Conservation (phyloP, 2,329 filamentous ascomycete genomes). For the Diplocarpon rosae region DNA sequence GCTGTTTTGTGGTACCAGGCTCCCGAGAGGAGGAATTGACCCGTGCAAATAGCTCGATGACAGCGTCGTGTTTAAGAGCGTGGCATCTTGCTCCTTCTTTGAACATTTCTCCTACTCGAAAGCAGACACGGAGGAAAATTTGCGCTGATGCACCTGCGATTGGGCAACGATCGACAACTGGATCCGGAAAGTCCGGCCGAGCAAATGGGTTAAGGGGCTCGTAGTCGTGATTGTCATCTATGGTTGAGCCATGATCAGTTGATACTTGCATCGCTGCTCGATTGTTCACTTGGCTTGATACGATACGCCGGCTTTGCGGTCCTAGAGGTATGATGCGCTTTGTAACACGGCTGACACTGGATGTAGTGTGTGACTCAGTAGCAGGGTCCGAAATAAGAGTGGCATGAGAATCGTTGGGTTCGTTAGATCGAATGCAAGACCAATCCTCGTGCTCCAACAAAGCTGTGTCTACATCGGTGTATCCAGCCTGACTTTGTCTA, state of each 20-base stretch:
- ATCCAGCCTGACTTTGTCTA: slow-evolving; percentile 5
- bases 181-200: slow-evolving; percentile 39
- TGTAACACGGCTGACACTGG: background rate
- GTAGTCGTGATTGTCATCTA: slow-evolving; percentile 24
- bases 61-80: slow-evolving; percentile 36
- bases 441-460: slow-evolving; percentile 18
- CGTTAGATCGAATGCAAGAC: slow-evolving; percentile 14
- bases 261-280: background rate
- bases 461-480: background rate
- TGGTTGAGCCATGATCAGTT: background rate
- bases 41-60: slow-evolving; percentile 55
- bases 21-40: slow-evolving; percentile 48
- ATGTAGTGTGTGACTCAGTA: background rate
- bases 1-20: slow-evolving; percentile 37
- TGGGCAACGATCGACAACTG: slow-evolving; percentile 39
- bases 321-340: slow-evolving; percentile 1
- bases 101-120: slow-evolving; percentile 50
- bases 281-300: background rate
- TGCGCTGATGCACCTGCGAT: slow-evolving; percentile 40
- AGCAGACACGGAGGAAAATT: slow-evolving; percentile 45
- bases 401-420: background rate
- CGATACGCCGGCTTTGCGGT: background rate
- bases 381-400: background rate
- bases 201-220: slow-evolving; percentile 33
- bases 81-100: slow-evolving; percentile 34